phyloP scores from a whole-genome alignment of 805 yeast genomes.

The Saccharomycopsis sp. region DNA sequence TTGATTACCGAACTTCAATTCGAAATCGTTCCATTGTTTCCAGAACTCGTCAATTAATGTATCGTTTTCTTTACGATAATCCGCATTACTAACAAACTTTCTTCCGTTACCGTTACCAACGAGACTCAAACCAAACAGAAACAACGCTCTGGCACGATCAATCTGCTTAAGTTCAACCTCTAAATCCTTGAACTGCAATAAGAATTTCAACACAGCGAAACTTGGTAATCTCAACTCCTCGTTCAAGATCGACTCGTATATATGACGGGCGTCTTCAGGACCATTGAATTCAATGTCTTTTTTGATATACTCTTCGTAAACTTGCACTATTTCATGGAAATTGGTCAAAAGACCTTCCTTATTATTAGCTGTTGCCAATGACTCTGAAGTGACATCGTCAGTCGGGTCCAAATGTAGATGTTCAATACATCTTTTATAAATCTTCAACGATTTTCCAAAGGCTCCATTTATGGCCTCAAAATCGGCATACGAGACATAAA shows the following conservation, averaged over 20 bases:
- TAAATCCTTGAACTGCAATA: constrained; percentile 47
- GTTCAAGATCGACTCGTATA: constrained; percentile 11
- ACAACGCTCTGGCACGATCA: constrained; percentile 56
- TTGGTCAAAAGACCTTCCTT: neutral
- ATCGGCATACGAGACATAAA: constrained; percentile 50
- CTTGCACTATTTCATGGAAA: constrained; percentile 8
- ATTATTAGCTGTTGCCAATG: neutral
- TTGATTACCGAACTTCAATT: constrained; percentile 64
- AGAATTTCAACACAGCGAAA: constrained; percentile 35
- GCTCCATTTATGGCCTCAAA: constrained; percentile 56
- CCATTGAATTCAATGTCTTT: constrained; percentile 2
- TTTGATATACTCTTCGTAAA: constrained; percentile 7
- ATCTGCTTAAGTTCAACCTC: constrained; percentile 51
- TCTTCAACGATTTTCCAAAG: constrained; percentile 40
- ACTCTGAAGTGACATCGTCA: neutral
- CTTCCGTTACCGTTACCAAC: neutral
- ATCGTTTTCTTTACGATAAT: constrained; percentile 25
- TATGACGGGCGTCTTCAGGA: constrained; percentile 3
- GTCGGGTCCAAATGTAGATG: constrained; percentile 13
- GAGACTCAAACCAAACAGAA: constrained; percentile 40
- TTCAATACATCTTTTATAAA: constrained; percentile 46
- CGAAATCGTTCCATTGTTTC: constrained; percentile 71
- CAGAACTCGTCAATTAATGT: constrained; percentile 37
- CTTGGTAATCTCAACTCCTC: constrained; percentile 35
- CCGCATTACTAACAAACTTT: constrained; percentile 23